Evolutionary conservation across 345 rosid species (phyloP).

Genomic region (Linum tenue): DNA sequence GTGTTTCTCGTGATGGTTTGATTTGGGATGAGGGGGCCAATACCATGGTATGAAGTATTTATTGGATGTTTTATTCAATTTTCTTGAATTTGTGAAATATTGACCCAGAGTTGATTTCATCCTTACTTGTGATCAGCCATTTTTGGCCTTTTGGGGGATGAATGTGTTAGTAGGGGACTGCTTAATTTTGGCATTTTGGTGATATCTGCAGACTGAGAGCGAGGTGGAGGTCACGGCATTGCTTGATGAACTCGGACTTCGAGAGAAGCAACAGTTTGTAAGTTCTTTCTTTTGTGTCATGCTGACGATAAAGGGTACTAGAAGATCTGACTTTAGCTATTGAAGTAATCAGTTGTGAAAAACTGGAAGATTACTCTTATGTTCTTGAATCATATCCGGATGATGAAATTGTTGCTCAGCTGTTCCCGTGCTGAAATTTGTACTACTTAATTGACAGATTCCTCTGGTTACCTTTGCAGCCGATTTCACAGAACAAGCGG

Average conservation of each 20-base stretch:
- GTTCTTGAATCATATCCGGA: neutral
- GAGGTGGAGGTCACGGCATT: conserved; percentile 63
- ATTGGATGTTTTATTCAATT: neutral
- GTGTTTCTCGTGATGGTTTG: conserved; percentile 47
- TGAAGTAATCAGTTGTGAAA: neutral
- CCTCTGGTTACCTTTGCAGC: conserved; percentile 39
- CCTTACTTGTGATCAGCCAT: neutral
- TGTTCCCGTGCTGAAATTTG: neutral
- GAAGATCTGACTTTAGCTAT: neutral
- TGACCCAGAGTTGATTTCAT: neutral
- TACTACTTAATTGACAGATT: neutral
- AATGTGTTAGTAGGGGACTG: neutral
- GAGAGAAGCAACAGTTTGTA: conserved; percentile 76
- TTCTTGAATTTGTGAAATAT: neutral
- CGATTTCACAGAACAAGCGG: conserved; percentile 68
- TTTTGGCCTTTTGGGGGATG: neutral
- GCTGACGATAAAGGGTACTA: neutral
- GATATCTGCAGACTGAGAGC: conserved; percentile 52
- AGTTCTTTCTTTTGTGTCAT: conserved; percentile 22
- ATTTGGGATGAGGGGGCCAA: conserved; percentile 97
- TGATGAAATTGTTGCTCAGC: neutral
- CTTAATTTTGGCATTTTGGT: conserved; percentile 10
- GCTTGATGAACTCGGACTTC: conserved; percentile 72
- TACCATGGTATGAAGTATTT: conserved; percentile 50
- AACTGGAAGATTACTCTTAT: conserved; percentile 1